Evolutionary conservation across 192 early-diverging fungal genomes (phyloP).

Genomic region (Podila epicladia): DNA sequence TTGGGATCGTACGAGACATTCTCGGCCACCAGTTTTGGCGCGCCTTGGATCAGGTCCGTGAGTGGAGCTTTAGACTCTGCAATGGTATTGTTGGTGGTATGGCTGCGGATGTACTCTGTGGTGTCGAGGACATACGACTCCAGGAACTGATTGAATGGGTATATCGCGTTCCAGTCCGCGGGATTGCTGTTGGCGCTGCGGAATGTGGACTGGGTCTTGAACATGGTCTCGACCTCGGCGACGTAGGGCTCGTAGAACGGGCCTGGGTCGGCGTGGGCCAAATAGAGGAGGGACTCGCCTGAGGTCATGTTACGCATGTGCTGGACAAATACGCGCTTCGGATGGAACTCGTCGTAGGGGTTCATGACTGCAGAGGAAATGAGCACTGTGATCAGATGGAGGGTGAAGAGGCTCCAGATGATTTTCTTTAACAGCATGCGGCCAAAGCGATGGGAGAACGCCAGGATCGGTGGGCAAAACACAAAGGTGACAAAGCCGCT

Average conservation of each 20-base stretch:
- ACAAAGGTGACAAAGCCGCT: slow-evolving; percentile 62
- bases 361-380: slow-evolving; percentile 43
- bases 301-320: slow-evolving; percentile 72
- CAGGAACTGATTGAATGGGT: slow-evolving; percentile 72
- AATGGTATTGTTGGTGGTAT: slow-evolving; percentile 42
- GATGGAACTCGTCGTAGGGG: slow-evolving; percentile 71
- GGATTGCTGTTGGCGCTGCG: slow-evolving; percentile 49
- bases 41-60: slow-evolving; percentile 30
- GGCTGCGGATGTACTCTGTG: slow-evolving; percentile 25
- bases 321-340: slow-evolving; percentile 68
- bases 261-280: slow-evolving; percentile 72
- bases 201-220: slow-evolving; percentile 44
- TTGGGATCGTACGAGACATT: slow-evolving; percentile 58
- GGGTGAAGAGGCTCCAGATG: slow-evolving; percentile 39
- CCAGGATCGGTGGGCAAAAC: slow-evolving; percentile 57
- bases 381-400: slow-evolving; percentile 51
- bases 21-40: slow-evolving; percentile 54
- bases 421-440: slow-evolving; percentile 32
- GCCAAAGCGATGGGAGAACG: slow-evolving; percentile 63
- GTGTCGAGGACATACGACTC: slow-evolving; percentile 57
- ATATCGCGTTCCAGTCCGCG: slow-evolving; percentile 68
- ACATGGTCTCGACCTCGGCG: slow-evolving; percentile 48
- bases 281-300: slow-evolving; percentile 60
- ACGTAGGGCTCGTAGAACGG: slow-evolving; percentile 58
- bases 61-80: slow-evolving; percentile 13